Percentiles rank a stretch among this genome's conserved stretches.
Evolutionary conservation across 106 monocot species (phyloP).

Genomic region (Dendrobium catenatum): DNA sequence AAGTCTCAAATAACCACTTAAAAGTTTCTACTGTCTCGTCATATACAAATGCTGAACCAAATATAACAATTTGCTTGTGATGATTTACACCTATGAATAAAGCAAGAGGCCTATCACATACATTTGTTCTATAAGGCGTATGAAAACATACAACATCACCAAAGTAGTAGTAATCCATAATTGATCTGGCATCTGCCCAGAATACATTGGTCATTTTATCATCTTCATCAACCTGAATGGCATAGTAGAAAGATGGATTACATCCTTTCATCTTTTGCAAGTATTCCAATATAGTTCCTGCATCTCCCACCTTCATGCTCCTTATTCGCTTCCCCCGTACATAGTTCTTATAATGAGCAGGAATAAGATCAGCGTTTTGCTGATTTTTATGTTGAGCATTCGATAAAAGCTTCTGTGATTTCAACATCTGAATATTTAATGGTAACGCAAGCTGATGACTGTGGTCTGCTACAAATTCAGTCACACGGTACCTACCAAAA

Average conservation of each 20-base stretch:
- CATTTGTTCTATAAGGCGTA: constrained; percentile 38
- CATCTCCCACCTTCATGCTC: constrained; percentile 42
- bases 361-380: constrained; percentile 35
- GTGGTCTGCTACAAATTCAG: constrained; percentile 54
- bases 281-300: constrained; percentile 43
- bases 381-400: constrained; percentile 26
- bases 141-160: constrained; percentile 68
- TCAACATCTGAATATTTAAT: constrained; percentile 54
- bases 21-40: constrained; percentile 55
- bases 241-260: constrained; percentile 67
- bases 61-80: constrained; percentile 55
- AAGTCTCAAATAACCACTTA: constrained; percentile 72
- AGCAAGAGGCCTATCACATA: constrained; percentile 49
- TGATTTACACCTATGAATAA: constrained; percentile 62
- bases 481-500: constrained; percentile 45
- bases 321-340: constrained; percentile 39
- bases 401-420: constrained; percentile 34
- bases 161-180: constrained; percentile 60
- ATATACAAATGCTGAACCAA: constrained; percentile 56
- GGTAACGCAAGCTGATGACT: constrained; percentile 65
- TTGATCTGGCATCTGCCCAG: constrained; percentile 63
- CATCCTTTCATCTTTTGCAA: constrained; percentile 65
- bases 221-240: constrained; percentile 64
- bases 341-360: constrained; percentile 57
- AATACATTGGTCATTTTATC: constrained; percentile 62